phyloP scores from a whole-genome alignment of 1,284 basidiomycete species.

The Lentinula novae-zelandiae region DNA sequence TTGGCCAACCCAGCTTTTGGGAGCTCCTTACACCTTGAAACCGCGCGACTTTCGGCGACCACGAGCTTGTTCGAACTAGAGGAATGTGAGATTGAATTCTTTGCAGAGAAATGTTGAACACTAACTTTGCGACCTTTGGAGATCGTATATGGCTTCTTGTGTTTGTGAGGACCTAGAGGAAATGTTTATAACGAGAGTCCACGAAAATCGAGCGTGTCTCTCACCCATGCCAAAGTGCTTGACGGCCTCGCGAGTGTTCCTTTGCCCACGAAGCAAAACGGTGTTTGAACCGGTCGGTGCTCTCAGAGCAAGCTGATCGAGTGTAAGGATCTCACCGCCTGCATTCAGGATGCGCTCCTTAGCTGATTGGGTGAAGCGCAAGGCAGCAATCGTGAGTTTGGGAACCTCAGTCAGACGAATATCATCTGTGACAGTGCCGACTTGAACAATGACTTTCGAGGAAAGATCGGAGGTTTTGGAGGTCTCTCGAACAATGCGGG shows the following conservation, averaged over 20 bases:
- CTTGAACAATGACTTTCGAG: constrained; percentile 85
- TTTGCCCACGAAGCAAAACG: constrained; percentile 87
- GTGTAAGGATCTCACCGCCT: constrained; percentile 92
- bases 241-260: constrained; percentile 91
- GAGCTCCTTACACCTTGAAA: constrained; percentile 70
- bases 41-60: constrained; percentile 92
- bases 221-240: constrained; percentile 94
- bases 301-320: constrained; percentile 95
- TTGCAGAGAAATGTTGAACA: constrained; percentile 8
- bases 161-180: constrained; percentile 66
- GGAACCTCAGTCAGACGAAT: constrained; percentile 83
- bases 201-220: constrained; percentile 18
- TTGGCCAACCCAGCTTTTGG: neutral
- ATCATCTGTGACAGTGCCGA: constrained; percentile 96
- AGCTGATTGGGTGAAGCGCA: constrained; percentile 92
- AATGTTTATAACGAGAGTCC: neutral
- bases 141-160: constrained; percentile 92
- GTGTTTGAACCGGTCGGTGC: constrained; percentile 96
- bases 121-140: constrained; percentile 93
- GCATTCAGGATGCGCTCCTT: constrained; percentile 94
- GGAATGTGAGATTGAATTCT: constrained; percentile 11
- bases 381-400: constrained; percentile 92
- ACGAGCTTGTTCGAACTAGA: constrained; percentile 82
- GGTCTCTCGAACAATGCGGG: constrained; percentile 84
- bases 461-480: constrained; percentile 64